Evolutionary conservation across 192 early-diverging fungal genomes (phyloP), one percentile per base, ranked within the genome.

Genomic region (Coemansia sp.): DNA sequence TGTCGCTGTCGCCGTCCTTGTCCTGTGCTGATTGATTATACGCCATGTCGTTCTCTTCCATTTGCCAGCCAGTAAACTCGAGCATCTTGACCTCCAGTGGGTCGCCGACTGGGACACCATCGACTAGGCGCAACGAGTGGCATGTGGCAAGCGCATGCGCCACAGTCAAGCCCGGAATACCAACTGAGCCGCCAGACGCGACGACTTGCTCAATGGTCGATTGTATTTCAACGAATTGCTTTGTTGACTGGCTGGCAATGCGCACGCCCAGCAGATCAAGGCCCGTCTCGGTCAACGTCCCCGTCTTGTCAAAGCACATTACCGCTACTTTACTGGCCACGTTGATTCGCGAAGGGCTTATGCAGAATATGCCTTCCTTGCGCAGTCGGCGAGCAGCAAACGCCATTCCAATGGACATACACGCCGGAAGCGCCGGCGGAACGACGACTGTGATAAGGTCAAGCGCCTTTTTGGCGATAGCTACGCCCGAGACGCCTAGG

Each of bases 221-320:
- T 17, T 71, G 37, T 47, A 86, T 78, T 8, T 83, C 73, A 6
- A 42, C 61, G 59, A 88, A 86, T 22, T 51, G 59, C 20, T 59
- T 32, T 0, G 59, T 74, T 5, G 45, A 59, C 11, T 67, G 81
- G 29, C 76, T 68, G 0, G 85, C 74, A 9, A 67, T 84, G 24
- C 89, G 89, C 31, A 96, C 86, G 24, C 96, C 96, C 43, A 96
- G 72, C 1, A 99, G 87, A 77, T 97, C 96, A 20, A 99, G 78
- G 0, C 95, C 95, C 62, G 96, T 93, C 62, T 98, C 94, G 1
- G 97, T 98, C 42, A 99, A 74, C 0, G 97, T 99, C 6, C 96
- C 96, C 4, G 97, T 98, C 79, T 99, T 99, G 82, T 99, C 98
- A 84, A 98, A 99, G 59, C 92, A 93, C 86, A 96, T 93, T 12